Evolutionary conservation across 805 yeast genomes (phyloP).

Genomic region (Lipomyces yamanashiensis): DNA sequence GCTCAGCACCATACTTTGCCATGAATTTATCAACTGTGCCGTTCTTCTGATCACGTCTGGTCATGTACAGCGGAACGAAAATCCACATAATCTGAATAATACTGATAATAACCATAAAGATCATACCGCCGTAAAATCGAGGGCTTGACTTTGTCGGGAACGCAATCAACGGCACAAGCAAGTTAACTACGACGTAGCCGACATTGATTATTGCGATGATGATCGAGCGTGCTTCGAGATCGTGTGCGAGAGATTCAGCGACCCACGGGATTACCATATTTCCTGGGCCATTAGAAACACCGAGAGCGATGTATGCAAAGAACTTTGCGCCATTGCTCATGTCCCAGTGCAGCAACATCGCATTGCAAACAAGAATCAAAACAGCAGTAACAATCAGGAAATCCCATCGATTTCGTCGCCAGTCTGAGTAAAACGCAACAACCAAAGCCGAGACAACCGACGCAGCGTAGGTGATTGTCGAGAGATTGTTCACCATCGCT

Average conservation of each 20-base stretch:
- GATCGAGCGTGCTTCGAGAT: constrained; percentile 30
- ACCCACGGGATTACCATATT: constrained; percentile 33
- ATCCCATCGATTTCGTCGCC: constrained; percentile 39
- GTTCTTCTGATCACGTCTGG: constrained; percentile 10
- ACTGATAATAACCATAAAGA: constrained; percentile 20
- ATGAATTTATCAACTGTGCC: constrained; percentile 13
- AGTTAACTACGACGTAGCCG: constrained; percentile 33
- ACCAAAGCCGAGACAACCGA: constrained; percentile 52
- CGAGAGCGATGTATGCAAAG: constrained; percentile 54
- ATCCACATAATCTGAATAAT: constrained; percentile 15
- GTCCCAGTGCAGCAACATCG: constrained; percentile 59
- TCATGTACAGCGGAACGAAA: constrained; percentile 12
- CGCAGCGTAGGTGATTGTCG: constrained; percentile 63
- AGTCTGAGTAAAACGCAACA: constrained; percentile 50
- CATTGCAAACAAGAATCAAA: constrained; percentile 43
- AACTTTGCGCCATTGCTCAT: constrained; percentile 60
- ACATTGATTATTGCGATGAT: constrained; percentile 31
- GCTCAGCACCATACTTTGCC: neutral
- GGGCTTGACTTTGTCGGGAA: constrained; percentile 27
- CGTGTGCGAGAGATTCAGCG: constrained; percentile 31
- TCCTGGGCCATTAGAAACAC: constrained; percentile 35
- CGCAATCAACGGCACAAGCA: constrained; percentile 31
- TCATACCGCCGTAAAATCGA: constrained; percentile 20
- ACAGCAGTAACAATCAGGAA: constrained; percentile 20
- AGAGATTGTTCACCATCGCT: constrained; percentile 49